Conservation (phyloP, 176 grass and related monocot genomes). For the Phyllostachys edulis region DNA sequence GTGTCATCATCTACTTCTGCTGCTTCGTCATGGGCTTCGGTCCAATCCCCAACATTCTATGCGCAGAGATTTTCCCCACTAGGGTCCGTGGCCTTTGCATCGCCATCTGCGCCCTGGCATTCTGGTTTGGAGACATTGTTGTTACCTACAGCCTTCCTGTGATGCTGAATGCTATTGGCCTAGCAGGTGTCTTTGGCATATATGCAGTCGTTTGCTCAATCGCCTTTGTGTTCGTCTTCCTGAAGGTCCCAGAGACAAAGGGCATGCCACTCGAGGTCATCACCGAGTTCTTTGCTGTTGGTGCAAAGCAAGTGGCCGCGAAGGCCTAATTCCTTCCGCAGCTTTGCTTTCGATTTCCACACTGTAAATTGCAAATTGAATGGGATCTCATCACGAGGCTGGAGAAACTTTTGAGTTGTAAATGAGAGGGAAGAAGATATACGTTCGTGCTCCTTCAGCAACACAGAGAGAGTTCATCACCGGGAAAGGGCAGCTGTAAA, state of each 20-base stretch:
- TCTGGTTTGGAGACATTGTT: slow-evolving; percentile 73
- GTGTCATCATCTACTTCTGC: slow-evolving; percentile 86
- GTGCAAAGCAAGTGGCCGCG: slow-evolving; percentile 41
- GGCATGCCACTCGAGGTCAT: slow-evolving; percentile 96
- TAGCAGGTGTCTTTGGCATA: slow-evolving; percentile 81
- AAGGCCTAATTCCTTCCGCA: slow-evolving; percentile 41
- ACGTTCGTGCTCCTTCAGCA: background rate
- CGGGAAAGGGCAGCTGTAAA: slow-evolving; percentile 16
- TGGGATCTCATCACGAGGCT: background rate
- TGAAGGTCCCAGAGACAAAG: slow-evolving; percentile 89
- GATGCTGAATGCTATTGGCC: slow-evolving; percentile 75
- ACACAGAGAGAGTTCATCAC: slow-evolving; percentile 16
- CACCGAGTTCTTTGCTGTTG: slow-evolving; percentile 78
- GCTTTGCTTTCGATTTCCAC: slow-evolving; percentile 6
- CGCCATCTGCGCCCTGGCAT: slow-evolving; percentile 73
- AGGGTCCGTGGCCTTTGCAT: slow-evolving; percentile 82
- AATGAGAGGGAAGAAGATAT: slow-evolving; percentile 13
- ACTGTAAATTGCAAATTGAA: slow-evolving; percentile 3
- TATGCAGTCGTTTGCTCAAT: slow-evolving; percentile 70
- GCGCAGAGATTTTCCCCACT: slow-evolving; percentile 88
- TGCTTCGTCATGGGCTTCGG: slow-evolving; percentile 94
- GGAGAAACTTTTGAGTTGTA: background rate
- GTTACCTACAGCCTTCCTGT: slow-evolving; percentile 86
- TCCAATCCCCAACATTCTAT: slow-evolving; percentile 84
- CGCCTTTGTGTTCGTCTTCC: slow-evolving; percentile 70